Conservation (phyloP, 495 filamentous ascomycete genomes). For the Daldinia bambusicola region DNA sequence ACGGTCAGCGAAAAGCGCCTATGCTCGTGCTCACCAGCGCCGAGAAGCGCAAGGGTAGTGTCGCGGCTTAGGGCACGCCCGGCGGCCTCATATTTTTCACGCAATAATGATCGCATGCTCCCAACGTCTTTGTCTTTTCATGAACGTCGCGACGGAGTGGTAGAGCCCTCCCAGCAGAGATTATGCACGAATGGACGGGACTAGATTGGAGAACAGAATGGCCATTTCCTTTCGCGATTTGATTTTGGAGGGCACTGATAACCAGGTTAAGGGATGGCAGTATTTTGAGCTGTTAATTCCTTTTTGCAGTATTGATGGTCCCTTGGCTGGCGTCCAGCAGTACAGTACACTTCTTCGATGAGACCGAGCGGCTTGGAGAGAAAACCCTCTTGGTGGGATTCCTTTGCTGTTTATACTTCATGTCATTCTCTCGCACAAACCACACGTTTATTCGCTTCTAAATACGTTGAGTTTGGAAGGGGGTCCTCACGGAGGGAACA, state of each 20-base stretch:
- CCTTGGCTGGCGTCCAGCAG: slow-evolving; percentile 26
- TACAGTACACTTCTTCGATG: slow-evolving; percentile 40
- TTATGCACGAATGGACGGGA: slow-evolving; percentile 46
- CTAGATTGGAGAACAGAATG: slow-evolving; percentile 47
- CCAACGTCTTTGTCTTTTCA: slow-evolving; percentile 50
- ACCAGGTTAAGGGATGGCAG: slow-evolving; percentile 30
- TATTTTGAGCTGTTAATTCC: slow-evolving; percentile 31
- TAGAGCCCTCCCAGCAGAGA: slow-evolving; percentile 46
- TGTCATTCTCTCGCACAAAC: slow-evolving; percentile 45
- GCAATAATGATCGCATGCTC: slow-evolving; percentile 49
- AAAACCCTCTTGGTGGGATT: slow-evolving; percentile 33
- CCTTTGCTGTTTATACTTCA: slow-evolving; percentile 48
- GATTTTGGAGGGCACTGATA: slow-evolving; percentile 34
- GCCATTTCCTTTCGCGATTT: slow-evolving; percentile 43
- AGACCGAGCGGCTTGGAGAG: slow-evolving; percentile 43
- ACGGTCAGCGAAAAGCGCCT: slow-evolving; percentile 79
- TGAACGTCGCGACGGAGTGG: slow-evolving; percentile 44
- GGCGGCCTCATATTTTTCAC: slow-evolving; percentile 38
- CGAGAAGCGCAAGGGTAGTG: slow-evolving; percentile 87
- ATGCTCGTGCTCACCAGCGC: slow-evolving; percentile 88
- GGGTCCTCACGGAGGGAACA: slow-evolving; percentile 34
- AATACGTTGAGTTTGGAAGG: slow-evolving; percentile 46
- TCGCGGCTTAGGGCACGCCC: slow-evolving; percentile 48
- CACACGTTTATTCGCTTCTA: slow-evolving; percentile 40
- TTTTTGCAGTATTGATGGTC: slow-evolving; percentile 38